phyloP scores from a whole-genome alignment of 495 filamentous ascomycete genomes.

The Trichoderma virens region DNA sequence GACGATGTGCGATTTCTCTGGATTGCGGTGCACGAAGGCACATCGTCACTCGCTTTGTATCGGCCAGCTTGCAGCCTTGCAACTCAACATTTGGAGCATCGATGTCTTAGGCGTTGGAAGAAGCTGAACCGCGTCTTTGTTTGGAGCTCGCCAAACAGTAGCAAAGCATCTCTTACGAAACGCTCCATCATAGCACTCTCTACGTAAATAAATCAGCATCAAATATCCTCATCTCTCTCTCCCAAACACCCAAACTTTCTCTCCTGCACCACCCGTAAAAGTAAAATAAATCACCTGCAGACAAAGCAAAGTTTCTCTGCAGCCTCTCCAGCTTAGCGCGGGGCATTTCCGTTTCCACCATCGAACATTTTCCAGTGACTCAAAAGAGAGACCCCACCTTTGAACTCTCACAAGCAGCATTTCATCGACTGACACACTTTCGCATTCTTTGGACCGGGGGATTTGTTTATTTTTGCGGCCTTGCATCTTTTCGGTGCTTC shows the following conservation, averaged over 20 bases:
- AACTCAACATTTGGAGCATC: too few species aligned
- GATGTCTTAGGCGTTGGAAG: too few species aligned
- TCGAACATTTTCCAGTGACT: slow-evolving; percentile 1
- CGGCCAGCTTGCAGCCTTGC: too few species aligned
- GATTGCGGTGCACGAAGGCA: too few species aligned
- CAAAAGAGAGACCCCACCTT: slow-evolving; percentile 1
- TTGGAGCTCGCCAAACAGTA: too few species aligned
- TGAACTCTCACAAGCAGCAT: slow-evolving; percentile 1
- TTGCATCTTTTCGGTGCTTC: neutral
- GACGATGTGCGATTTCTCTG: too few species aligned
- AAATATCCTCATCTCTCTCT: too few species aligned
- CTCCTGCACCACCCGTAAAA: neutral
- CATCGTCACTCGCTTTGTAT: too few species aligned
- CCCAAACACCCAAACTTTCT: neutral
- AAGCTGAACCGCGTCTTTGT: too few species aligned
- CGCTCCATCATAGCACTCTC: too few species aligned
- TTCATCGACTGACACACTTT: neutral
- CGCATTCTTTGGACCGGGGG: neutral
- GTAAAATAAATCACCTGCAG: neutral
- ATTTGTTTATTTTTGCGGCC: neutral
- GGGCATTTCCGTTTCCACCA: neutral
- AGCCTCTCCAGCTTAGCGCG: neutral
- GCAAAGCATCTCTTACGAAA: too few species aligned
- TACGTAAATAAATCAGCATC: too few species aligned
- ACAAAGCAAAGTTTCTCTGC: neutral